Conservation (phyloP, 1,284 basidiomycete species). For the Meripilus lineatus region DNA sequence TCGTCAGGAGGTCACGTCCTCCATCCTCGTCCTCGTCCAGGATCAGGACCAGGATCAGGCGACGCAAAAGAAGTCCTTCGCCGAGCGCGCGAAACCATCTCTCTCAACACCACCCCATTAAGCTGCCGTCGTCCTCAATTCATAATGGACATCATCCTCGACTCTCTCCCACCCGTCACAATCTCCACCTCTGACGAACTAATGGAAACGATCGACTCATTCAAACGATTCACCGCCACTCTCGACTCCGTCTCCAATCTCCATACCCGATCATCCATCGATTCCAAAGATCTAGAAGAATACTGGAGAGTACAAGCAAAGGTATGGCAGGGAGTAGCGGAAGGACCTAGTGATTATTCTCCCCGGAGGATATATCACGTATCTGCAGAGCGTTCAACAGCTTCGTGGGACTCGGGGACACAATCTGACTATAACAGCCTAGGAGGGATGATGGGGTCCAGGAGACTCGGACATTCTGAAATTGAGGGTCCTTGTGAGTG, state of each 20-base stretch:
- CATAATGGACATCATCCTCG: constrained; percentile 26
- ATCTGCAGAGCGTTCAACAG: constrained; percentile 45
- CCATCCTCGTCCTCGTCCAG: constrained; percentile 16
- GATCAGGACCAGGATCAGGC: no score
- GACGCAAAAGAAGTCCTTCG: constrained; percentile 18
- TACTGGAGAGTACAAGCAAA: constrained; percentile 36
- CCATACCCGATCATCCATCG: constrained; percentile 21
- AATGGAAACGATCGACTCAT: constrained; percentile 23
- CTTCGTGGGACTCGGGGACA: constrained; percentile 30
- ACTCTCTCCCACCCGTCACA: constrained; percentile 16
- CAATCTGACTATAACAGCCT: no score
- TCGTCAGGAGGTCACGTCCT: no score
- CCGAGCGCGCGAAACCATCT: constrained; percentile 17
- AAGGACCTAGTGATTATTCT: constrained; percentile 16
- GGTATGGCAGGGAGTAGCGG: constrained; percentile 23
- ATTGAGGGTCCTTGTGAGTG: no score
- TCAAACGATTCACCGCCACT: constrained; percentile 8
- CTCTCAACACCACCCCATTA: constrained; percentile 7
- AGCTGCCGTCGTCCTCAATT: constrained; percentile 16
- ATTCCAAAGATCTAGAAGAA: constrained; percentile 29
- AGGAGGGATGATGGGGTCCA: no score
- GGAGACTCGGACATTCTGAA: no score
- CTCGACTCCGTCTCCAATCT: no score
- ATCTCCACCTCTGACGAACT: constrained; percentile 22
- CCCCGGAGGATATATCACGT: constrained; percentile 30